A percentile compares a stretch with the other conserved stretches of the same genome.
These are phyloP conservation scores for Fragaria ananassa DNA, from an alignment of 306 rosid species.

Conservation along the genomic window DNA sequence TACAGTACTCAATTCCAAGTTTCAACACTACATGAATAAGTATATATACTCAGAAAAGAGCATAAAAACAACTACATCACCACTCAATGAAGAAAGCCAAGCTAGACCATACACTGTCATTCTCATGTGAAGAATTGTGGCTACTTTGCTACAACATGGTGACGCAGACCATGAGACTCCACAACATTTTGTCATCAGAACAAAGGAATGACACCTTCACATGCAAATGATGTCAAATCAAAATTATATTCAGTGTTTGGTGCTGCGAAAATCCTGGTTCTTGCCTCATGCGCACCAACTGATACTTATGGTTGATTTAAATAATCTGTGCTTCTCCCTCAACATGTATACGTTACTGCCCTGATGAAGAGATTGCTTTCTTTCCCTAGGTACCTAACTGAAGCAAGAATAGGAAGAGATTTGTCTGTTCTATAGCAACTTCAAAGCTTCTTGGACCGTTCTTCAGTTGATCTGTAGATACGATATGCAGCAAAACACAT, in stretches of 20 bases:
- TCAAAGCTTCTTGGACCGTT: conserved; percentile 57
- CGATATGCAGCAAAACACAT: conserved; percentile 91
- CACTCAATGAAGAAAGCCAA: neutral
- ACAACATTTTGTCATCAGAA: neutral
- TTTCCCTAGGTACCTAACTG: conserved; percentile 17
- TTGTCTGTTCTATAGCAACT: conserved; percentile 11
- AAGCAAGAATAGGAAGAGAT: conserved; percentile 13
- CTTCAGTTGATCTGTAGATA: conserved; percentile 66
- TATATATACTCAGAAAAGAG: neutral
- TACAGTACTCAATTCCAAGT: neutral
- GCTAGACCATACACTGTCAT: neutral
- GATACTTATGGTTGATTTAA: neutral
- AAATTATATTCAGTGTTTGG: neutral
- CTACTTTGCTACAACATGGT: neutral
- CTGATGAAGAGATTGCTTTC: conserved; percentile 13
- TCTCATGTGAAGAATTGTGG: neutral
- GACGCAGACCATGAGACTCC: conserved; percentile 1
- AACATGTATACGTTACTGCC: neutral
- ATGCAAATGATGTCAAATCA: neutral
- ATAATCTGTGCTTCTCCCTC: neutral
- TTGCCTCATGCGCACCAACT: neutral
- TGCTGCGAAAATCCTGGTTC: neutral
- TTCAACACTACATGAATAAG: neutral
- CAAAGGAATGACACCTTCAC: neutral
- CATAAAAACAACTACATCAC: neutral